Percentiles rank a stretch among this genome's conserved stretches.
These are phyloP conservation scores for Silene latifolia DNA, from an alignment of 148 eudicot species.

Conservation along the genomic window DNA sequence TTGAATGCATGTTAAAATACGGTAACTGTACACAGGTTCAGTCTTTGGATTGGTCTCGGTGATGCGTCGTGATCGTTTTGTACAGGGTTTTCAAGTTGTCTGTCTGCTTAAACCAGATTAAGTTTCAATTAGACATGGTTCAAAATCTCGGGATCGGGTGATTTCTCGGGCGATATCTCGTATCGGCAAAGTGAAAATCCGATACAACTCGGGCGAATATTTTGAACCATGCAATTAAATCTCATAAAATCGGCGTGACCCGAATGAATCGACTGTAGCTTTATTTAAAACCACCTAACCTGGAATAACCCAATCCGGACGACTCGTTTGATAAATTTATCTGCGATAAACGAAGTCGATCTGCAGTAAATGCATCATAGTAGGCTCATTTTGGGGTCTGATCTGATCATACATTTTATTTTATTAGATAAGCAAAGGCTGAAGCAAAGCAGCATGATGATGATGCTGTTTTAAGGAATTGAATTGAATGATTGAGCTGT, in stretches of 20 bases:
- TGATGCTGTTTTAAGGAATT: background rate
- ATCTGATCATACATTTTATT: too few species aligned
- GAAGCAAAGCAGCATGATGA: conserved; percentile 1
- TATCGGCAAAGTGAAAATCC: too few species aligned
- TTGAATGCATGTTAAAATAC: background rate
- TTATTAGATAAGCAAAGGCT: background rate
- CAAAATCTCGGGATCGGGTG: too few species aligned
- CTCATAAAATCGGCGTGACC: too few species aligned
- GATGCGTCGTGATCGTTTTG: background rate
- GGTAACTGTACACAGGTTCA: background rate
- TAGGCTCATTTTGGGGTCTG: background rate
- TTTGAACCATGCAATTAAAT: background rate
- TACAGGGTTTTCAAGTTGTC: background rate
- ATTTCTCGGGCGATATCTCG: too few species aligned
- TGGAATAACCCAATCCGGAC: too few species aligned
- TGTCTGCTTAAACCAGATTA: background rate
- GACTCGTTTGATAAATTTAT: too few species aligned
- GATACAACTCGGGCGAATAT: too few species aligned
- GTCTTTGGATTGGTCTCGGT: background rate
- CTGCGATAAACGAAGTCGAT: too few species aligned
- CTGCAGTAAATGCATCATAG: too few species aligned
- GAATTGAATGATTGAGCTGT: background rate
- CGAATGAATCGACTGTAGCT: too few species aligned
- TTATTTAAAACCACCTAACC: too few species aligned
- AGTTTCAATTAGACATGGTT: background rate